Evolutionary conservation across 2,329 filamentous ascomycete genomes (phyloP).

Genomic region (Colletotrichum sp.): DNA sequence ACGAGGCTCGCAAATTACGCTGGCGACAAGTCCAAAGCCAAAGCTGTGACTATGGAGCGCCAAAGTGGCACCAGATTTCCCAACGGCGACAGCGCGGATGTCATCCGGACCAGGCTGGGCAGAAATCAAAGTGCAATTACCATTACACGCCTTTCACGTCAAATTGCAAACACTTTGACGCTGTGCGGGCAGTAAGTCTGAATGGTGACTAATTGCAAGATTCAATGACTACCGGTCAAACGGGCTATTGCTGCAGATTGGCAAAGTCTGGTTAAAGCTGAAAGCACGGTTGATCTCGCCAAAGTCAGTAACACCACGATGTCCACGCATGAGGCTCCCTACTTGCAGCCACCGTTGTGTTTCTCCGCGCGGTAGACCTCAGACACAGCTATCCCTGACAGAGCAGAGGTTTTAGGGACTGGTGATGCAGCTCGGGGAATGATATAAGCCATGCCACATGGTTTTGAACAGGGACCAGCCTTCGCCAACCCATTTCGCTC

Average conservation of each 20-base stretch:
- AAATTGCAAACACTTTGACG: neutral
- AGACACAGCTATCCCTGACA: neutral
- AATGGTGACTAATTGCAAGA: neutral
- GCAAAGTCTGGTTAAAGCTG: neutral
- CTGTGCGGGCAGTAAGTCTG: neutral
- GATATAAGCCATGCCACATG: conserved; percentile 18
- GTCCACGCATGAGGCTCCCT: neutral
- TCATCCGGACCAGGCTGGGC: neutral
- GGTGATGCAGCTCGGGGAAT: neutral
- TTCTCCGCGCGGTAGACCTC: neutral
- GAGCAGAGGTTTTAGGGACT: neutral
- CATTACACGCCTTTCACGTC: neutral
- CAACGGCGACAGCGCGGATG: conserved; percentile 9
- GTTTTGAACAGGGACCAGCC: conserved; percentile 14
- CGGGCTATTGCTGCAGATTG: neutral
- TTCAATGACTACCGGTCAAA: neutral
- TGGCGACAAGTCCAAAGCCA: neutral
- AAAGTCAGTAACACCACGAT: neutral
- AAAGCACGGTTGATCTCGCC: neutral
- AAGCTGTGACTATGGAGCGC: neutral
- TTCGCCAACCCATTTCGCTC: neutral
- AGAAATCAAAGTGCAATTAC: neutral
- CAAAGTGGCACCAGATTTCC: neutral
- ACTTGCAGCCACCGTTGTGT: neutral
- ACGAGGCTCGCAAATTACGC: conserved; percentile 6